Evolutionary conservation across 495 filamentous ascomycete species (phyloP), one percentile per base, ranked within the genome.

Genomic region (Xeromyces bisporus): DNA sequence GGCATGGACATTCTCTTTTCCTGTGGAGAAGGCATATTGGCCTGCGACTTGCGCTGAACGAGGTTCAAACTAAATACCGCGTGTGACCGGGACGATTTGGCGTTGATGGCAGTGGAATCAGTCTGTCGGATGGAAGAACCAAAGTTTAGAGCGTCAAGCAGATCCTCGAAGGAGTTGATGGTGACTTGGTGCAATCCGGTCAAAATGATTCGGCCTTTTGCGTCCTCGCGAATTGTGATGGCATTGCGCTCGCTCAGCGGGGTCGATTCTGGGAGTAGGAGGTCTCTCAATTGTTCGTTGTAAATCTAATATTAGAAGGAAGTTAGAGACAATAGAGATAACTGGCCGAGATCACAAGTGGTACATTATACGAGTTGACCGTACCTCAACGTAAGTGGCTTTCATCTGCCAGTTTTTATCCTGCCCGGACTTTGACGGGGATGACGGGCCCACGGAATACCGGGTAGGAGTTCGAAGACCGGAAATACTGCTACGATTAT

Each of bases 81-180:
- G 48, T 99, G 89, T 10, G 89, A 99, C 36, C 89, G 83, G n/a
- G 89, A 99, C 2, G 91, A 96, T 43, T 91, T 84, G 23, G 87
- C 89, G 53, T 99, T 99, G 41, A 99, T 87, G 1, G 91, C 89
- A 7, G 89, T 99, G n/a, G 89, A 83, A 55, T 99, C 89, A 2
- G 89, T 99, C 50, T 99, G 89, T 26, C 89, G 75, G 45, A 99
- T 92, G 7, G 79, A 71, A 1, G 89, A 99, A 17, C 89, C 89
- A 45, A 86, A 84, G 52, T 83, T 89, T 30, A 99, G 58, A 15
- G 80, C 82, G 35, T 71, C 72, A 49, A 99, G 67, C 20, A 99
- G 60, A 52, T 99, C 89, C 8, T 94, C 86, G 11, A 86, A 75
- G 3, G 78, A 93, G 43, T 93, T 89, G 42, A 99, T 81, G 8